phyloP scores from a whole-genome alignment of 805 yeast genomes.

The Candida palmyrensis region DNA sequence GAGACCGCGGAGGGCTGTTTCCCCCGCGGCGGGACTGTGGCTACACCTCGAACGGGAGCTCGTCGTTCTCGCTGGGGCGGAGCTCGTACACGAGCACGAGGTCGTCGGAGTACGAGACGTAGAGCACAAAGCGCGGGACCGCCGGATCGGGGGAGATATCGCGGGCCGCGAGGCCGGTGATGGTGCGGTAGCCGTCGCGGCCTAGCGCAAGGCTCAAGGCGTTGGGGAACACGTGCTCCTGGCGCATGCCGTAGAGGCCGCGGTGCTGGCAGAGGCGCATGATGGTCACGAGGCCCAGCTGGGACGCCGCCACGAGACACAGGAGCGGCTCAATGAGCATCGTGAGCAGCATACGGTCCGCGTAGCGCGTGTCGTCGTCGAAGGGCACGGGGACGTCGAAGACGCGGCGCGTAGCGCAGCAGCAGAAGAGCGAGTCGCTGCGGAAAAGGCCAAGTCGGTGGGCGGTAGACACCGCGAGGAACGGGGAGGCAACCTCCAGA shows the following conservation, averaged over 20 bases:
- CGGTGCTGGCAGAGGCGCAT: slow-evolving; percentile 32
- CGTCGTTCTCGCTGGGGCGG: slow-evolving; percentile 4
- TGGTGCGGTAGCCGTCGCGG: slow-evolving; percentile 23
- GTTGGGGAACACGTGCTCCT: slow-evolving; percentile 38
- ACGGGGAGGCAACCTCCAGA: too few relatives aligned
- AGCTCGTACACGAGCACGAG: slow-evolving; percentile 18
- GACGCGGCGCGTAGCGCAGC: slow-evolving; percentile 39
- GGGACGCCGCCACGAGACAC: slow-evolving; percentile 30
- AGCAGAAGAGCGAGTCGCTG: slow-evolving; percentile 42
- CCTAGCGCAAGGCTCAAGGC: slow-evolving; percentile 22
- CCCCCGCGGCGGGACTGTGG: too few relatives aligned
- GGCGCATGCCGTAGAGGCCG: slow-evolving; percentile 38
- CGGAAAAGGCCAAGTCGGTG: slow-evolving; percentile 40
- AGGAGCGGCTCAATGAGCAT: slow-evolving; percentile 30
- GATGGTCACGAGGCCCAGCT: slow-evolving; percentile 32
- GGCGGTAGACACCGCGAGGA: slow-evolving; percentile 39
- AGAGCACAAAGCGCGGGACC: slow-evolving; percentile 24
- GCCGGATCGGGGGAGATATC: slow-evolving; percentile 15
- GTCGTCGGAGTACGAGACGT: slow-evolving; percentile 32
- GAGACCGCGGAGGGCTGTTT: too few relatives aligned
- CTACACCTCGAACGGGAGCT: too few relatives aligned
- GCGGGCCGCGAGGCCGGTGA: slow-evolving; percentile 26
- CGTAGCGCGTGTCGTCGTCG: slow-evolving; percentile 28
- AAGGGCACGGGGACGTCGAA: slow-evolving; percentile 34
- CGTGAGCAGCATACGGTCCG: slow-evolving; percentile 33